These are phyloP conservation scores for Dendrostoma leiphaemia DNA, from an alignment of 2,329 filamentous ascomycete species.

Conservation along the genomic window DNA sequence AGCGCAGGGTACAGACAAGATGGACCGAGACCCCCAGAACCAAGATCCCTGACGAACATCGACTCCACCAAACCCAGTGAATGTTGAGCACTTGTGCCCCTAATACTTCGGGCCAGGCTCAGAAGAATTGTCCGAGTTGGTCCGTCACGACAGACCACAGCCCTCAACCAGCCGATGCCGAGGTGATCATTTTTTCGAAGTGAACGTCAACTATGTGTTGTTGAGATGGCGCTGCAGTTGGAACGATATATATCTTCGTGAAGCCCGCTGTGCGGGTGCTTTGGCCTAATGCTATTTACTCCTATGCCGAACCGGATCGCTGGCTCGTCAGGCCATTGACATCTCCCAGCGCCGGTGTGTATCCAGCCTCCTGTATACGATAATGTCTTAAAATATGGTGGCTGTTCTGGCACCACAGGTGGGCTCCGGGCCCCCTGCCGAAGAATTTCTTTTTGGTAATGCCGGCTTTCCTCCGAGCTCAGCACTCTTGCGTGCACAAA, in stretches of 20 bases:
- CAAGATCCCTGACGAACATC: not conserved
- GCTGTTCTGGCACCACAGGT: not conserved
- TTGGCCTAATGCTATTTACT: not conserved
- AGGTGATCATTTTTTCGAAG: not conserved
- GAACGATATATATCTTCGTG: not conserved
- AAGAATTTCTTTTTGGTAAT: not conserved
- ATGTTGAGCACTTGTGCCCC: too few relatives aligned
- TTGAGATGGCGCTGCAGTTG: not conserved
- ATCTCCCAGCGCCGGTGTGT: not conserved
- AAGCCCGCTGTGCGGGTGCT: not conserved
- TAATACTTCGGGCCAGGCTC: too few relatives aligned
- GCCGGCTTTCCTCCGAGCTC: too few relatives aligned
- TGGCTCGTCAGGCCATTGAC: not conserved
- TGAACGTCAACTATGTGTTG: too few relatives aligned
- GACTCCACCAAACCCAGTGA: too few relatives aligned
- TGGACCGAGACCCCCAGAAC: not conserved
- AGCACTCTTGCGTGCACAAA: not conserved
- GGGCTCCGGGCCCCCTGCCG: conserved; percentile 3
- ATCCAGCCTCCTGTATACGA: not conserved
- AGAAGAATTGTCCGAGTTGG: too few relatives aligned
- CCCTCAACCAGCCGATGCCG: too few relatives aligned
- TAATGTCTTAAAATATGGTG: not conserved
- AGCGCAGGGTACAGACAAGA: too few relatives aligned
- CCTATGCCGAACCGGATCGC: not conserved
- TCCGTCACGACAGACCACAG: too few relatives aligned